Evolutionary conservation across 2,329 filamentous ascomycete species (phyloP).

Genomic region (Saccharata proteae): DNA sequence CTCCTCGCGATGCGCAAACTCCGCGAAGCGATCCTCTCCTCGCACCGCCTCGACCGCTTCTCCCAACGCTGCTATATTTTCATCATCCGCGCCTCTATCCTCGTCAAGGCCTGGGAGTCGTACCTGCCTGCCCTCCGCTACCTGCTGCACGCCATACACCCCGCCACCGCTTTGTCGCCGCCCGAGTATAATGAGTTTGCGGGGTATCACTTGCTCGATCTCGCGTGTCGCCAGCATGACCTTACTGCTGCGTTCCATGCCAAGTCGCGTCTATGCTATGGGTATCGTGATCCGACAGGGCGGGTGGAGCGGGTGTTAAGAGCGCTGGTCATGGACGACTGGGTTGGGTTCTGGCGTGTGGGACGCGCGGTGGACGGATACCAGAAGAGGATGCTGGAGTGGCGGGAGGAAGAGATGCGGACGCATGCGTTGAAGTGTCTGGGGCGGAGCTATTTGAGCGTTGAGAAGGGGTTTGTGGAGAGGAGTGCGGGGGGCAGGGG

Average conservation of each 20-base stretch:
- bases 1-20: conserved; percentile 82
- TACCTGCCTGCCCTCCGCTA: conserved; percentile 82
- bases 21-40: conserved; percentile 76
- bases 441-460: conserved; percentile 65
- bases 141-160: conserved; percentile 61
- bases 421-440: conserved; percentile 76
- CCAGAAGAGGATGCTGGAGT: conserved; percentile 67
- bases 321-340: conserved; percentile 71
- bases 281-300: conserved; percentile 7
- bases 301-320: conserved; percentile 57
- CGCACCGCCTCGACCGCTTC: conserved; percentile 65
- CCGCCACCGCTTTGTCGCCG: conserved; percentile 51
- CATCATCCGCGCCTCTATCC: conserved; percentile 71
- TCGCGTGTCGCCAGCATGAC: conserved; percentile 71
- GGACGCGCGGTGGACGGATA: conserved; percentile 68
- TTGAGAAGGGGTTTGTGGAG: conserved; percentile 59
- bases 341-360: conserved; percentile 62
- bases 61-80: conserved; percentile 85
- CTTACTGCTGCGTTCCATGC: conserved; percentile 60
- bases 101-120: conserved; percentile 71
- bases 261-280: conserved; percentile 36
- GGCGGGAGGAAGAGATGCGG: conserved; percentile 62
- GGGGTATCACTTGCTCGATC: conserved; percentile 72
- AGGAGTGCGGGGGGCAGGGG: conserved; percentile 49
- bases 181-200: conserved; percentile 69